Evolutionary conservation across 2,329 filamentous ascomycete species (phyloP).

Genomic region (Exophiala spinifera): DNA sequence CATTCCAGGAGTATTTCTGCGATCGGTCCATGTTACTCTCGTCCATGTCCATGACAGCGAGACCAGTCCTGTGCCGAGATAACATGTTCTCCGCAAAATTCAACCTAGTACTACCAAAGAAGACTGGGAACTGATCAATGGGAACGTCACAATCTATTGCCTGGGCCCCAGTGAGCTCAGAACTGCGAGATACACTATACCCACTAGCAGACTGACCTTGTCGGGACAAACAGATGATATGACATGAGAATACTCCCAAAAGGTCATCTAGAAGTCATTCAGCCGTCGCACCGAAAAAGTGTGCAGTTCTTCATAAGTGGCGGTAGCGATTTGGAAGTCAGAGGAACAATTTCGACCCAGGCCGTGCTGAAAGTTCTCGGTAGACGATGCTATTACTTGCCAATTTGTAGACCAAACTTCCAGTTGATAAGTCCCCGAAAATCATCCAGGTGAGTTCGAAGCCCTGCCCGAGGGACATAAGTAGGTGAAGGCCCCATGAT

Average conservation of each 20-base stretch:
- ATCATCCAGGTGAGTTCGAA: no score
- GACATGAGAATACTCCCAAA: conserved; percentile 40
- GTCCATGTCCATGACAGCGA: conserved; percentile 5
- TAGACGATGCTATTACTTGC: no score
- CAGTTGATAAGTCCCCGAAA: no score
- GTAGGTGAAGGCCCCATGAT: no score
- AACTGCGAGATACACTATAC: conserved; percentile 17
- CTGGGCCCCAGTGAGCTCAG: no score
- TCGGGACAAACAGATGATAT: conserved; percentile 30
- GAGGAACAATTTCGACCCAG: no score
- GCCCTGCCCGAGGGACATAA: no score
- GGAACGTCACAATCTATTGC: no score
- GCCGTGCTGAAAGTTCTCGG: no score
- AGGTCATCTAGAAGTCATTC: conserved; percentile 42
- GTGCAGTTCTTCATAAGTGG: conserved; percentile 33
- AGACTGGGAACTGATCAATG: conserved; percentile 38
- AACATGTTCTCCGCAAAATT: conserved; percentile 36
- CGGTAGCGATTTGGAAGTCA: conserved; percentile 23
- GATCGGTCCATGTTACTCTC: conserved; percentile 9
- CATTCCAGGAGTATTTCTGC: background rate
- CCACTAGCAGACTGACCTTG: conserved; percentile 36
- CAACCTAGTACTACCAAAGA: conserved; percentile 37
- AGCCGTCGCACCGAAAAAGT: conserved; percentile 38
- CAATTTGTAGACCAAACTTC: no score
- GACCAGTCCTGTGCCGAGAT: background rate